A percentile compares a stretch with the other conserved stretches of the same genome.
phyloP scores from a whole-genome alignment of 768 basidiomycete species.

The Termitomyces sp. region DNA sequence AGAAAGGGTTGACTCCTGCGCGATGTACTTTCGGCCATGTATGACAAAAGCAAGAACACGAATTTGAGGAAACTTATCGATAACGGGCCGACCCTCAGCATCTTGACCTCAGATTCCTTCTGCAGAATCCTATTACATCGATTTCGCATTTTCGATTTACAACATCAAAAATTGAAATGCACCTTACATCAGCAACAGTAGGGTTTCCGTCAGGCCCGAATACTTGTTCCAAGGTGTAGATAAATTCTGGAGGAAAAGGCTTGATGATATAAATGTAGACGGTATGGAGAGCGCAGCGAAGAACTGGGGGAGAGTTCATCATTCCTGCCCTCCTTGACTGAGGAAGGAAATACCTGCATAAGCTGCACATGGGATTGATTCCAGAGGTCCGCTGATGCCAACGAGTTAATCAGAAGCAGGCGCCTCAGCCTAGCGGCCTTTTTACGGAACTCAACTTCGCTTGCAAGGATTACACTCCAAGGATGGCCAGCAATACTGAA shows the following conservation, averaged over 20 bases:
- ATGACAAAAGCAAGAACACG: constrained; percentile 32
- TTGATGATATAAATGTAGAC: constrained; percentile 18
- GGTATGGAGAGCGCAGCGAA: constrained; percentile 18
- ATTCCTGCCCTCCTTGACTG: constrained; percentile 16
- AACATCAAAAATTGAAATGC: neutral
- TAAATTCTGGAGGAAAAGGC: constrained; percentile 18
- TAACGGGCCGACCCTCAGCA: constrained; percentile 28
- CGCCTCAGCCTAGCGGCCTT: neutral
- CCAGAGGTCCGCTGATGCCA: constrained; percentile 21
- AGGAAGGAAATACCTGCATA: constrained; percentile 13
- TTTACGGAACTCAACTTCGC: constrained; percentile 27
- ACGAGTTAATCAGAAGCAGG: neutral
- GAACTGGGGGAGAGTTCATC: constrained; percentile 12
- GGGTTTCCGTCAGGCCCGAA: constrained; percentile 21
- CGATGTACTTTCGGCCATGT: constrained; percentile 36
- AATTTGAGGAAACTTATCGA: constrained; percentile 37
- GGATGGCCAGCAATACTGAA: constrained; percentile 50
- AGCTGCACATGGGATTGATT: constrained; percentile 17
- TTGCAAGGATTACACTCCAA: constrained; percentile 48
- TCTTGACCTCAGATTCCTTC: constrained; percentile 3
- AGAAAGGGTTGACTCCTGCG: constrained; percentile 32
- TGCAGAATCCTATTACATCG: constrained; percentile 16
- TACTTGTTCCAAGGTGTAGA: constrained; percentile 4
- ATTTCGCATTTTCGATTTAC: neutral
- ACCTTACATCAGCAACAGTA: constrained; percentile 20